A percentile compares a stretch with the other conserved stretches of the same genome.
These are phyloP conservation scores for Ziziphus jujuba DNA, from an alignment of 306 rosid species.

Conservation along the genomic window DNA sequence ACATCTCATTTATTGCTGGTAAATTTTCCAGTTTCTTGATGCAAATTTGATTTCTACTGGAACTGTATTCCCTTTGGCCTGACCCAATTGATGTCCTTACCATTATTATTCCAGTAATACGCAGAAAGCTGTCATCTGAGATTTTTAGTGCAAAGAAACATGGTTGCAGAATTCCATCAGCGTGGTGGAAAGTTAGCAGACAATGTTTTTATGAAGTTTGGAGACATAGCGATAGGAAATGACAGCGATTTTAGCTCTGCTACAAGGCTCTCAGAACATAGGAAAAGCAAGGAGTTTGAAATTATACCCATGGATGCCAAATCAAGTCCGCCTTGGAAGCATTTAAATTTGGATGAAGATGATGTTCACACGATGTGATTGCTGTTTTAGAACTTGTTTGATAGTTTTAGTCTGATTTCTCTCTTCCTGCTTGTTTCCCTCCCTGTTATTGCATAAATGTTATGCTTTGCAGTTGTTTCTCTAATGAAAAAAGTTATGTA, in stretches of 20 bases:
- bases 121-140: constrained; percentile 22
- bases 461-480: too few relatives aligned
- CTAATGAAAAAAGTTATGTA: too few relatives aligned
- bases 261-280: background rate
- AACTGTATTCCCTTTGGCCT: constrained; percentile 35
- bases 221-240: constrained; percentile 1
- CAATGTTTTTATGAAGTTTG: background rate
- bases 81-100: constrained; percentile 40
- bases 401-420: background rate
- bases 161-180: constrained; percentile 21
- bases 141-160: constrained; percentile 19
- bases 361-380: constrained; percentile 3
- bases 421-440: background rate
- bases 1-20: constrained; percentile 36
- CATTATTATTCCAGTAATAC: constrained; percentile 40
- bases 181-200: constrained; percentile 17
- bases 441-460: too few relatives aligned
- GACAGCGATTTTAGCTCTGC: background rate
- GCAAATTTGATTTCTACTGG: constrained; percentile 21
- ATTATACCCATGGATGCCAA: background rate
- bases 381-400: constrained; percentile 4
- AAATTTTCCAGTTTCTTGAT: constrained; percentile 36
- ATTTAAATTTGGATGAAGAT: constrained; percentile 5
- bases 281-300: background rate
- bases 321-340: background rate